These are phyloP conservation scores for Microcera coccophila DNA, from an alignment of 2,329 filamentous ascomycete species.

Conservation along the genomic window DNA sequence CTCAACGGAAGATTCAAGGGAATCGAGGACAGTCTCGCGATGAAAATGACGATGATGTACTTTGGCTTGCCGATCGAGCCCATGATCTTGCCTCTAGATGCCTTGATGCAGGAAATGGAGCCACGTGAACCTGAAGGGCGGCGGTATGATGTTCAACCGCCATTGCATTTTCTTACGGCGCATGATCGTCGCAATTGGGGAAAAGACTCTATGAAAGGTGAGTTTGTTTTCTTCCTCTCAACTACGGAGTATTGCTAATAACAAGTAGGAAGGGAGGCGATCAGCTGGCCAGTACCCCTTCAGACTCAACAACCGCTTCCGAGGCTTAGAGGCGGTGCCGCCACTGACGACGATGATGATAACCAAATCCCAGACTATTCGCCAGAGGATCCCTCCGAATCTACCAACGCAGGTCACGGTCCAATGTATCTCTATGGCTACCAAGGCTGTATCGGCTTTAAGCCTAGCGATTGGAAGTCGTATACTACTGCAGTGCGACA, in stretches of 20 bases:
- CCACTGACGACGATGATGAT: not conserved
- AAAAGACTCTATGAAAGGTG: constrained; percentile 21
- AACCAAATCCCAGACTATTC: too few species aligned
- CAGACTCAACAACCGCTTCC: constrained; percentile 4
- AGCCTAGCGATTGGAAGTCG: constrained; percentile 16
- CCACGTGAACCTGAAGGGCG: constrained; percentile 10
- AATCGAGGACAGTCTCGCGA: constrained; percentile 27
- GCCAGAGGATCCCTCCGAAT: too few species aligned
- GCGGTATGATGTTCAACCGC: constrained; percentile 22
- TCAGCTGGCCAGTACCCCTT: constrained; percentile 4
- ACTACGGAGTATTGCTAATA: constrained; percentile 2
- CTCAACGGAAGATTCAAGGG: constrained; percentile 31
- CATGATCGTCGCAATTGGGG: constrained; percentile 31
- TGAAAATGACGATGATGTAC: constrained; percentile 45
- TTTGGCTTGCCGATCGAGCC: constrained; percentile 46
- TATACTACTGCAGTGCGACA: constrained; percentile 20
- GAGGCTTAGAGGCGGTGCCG: constrained; percentile 16
- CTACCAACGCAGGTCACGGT: too few species aligned
- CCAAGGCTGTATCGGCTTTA: constrained; percentile 32
- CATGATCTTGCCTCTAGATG: constrained; percentile 20
- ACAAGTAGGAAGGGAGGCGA: constrained; percentile 7
- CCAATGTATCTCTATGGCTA: constrained; percentile 18
- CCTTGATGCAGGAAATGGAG: constrained; percentile 20
- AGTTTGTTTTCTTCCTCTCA: not conserved
- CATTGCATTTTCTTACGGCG: constrained; percentile 32